Evolutionary conservation across 441 rosid genomes (phyloP), one percentile per base, ranked within the genome.

Genomic region (Syzygium syzygioides): DNA sequence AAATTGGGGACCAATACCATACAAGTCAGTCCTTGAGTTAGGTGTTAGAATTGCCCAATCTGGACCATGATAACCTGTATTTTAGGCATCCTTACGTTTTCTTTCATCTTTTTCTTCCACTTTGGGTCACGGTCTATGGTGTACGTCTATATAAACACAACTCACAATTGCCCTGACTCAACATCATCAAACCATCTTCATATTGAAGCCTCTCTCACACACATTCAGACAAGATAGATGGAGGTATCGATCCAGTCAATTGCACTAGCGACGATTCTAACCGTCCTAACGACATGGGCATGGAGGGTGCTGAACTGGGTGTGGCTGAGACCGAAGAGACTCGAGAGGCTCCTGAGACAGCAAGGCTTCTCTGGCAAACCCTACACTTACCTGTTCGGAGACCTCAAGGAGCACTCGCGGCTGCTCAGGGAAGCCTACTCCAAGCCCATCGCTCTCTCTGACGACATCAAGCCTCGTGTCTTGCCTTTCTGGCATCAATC

Each of bases 311-410:
- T 87, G 19, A 68, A 87, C 56, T 87, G 88, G 88, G 83, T 19
- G n/a, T 87, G 88, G 88, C 83, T 87, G 13, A 18, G 88, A 30
- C 88, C 88, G 10, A 68, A 71, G 80, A 66, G 37, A 19, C 88
- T 87, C 80, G 85, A 87, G 84, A 23, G 57, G 55, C 12, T 62
- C 57, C 62, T 68, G 3, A 53, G 88, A 15, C 84, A 66, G 62
- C 85, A 87, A 54, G 88, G 88, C 45, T 30, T 87, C 37, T 45
- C 41, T 14, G 85, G 88, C 23, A 87, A 87, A 55, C 32, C 88
- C 7, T 87, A 87, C 52, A 53, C 57, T 17, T 68, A 54, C 20
- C n/a, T 87, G 1, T 66, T 17, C 48, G 88, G 85, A 6, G 88
- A 87, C 57, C 57, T 62, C 8, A 28, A 30, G 41, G 85, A 87